Conservation (phyloP, 148 eudicot genomes). For the Amaranthus palmeri region DNA sequence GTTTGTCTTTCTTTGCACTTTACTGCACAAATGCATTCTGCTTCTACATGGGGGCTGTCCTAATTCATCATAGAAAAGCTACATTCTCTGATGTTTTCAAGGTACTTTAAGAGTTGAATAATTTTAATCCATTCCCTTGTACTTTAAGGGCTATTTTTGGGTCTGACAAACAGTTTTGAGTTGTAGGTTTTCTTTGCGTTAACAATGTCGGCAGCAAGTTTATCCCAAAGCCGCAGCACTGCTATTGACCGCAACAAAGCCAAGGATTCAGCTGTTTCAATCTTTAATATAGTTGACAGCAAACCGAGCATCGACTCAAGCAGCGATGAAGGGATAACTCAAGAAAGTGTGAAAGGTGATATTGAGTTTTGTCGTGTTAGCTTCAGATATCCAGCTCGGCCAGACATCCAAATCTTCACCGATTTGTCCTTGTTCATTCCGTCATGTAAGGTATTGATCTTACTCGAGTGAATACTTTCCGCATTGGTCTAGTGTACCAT, state of each 20-base stretch:
- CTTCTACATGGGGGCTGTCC: conserved; percentile 68
- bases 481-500: neutral
- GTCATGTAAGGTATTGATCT: conserved; percentile 59
- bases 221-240: conserved; percentile 57
- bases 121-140: neutral
- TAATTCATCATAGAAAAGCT: conserved; percentile 50
- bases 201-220: conserved; percentile 51
- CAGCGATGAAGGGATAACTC: conserved; percentile 43
- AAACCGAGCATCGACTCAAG: conserved; percentile 69
- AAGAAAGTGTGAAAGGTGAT: conserved; percentile 48
- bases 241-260: conserved; percentile 65
- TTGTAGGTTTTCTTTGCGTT: conserved; percentile 82
- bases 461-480: neutral
- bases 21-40: conserved; percentile 66
- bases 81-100: conserved; percentile 63
- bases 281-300: conserved; percentile 67
- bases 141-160: neutral
- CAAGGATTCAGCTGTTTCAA: conserved; percentile 63
- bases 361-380: conserved; percentile 58
- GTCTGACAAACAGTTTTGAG: neutral
- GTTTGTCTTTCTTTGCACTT: conserved; percentile 47
- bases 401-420: conserved; percentile 65
- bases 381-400: conserved; percentile 75
- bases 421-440: conserved; percentile 69
- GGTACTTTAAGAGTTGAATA: conserved; percentile 28